Evolutionary conservation across 257 asterid species (phyloP).

Genomic region (Plantago major): DNA sequence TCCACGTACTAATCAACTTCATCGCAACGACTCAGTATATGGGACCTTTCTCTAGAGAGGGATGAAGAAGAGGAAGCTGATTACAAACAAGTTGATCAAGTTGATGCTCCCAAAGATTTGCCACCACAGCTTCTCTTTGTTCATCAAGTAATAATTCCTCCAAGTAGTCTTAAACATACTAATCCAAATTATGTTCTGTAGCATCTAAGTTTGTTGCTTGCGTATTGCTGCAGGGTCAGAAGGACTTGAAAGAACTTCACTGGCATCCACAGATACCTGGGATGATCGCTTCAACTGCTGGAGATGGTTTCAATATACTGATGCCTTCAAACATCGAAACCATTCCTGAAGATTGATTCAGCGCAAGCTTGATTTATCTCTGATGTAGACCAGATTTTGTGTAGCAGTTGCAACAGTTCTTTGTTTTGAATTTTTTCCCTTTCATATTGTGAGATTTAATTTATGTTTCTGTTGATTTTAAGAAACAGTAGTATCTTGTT

Average conservation of each 20-base stretch:
- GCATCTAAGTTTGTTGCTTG: background rate
- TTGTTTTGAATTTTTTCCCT: too few relatives aligned
- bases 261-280: constrained; percentile 98
- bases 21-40: constrained; percentile 48
- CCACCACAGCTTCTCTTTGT: too few relatives aligned
- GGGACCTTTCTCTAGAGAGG: constrained; percentile 93
- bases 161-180: background rate
- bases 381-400: too few relatives aligned
- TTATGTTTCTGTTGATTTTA: too few relatives aligned
- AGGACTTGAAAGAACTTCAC: constrained; percentile 89
- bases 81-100: constrained; percentile 63
- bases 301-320: too few relatives aligned
- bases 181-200: background rate
- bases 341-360: constrained; percentile 28
- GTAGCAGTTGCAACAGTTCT: too few relatives aligned
- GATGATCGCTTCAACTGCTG: constrained; percentile 79
- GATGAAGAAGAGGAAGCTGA: constrained; percentile 96
- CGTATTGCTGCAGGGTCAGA: constrained; percentile 78
- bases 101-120: constrained; percentile 78
- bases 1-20: background rate
- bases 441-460: too few relatives aligned
- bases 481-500: too few relatives aligned
- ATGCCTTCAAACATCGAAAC: constrained; percentile 72
- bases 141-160: constrained; percentile 64
- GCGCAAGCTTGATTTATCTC: constrained; percentile 21